phyloP scores from a whole-genome alignment of 768 basidiomycete species.

The Calvatia gigantea region DNA sequence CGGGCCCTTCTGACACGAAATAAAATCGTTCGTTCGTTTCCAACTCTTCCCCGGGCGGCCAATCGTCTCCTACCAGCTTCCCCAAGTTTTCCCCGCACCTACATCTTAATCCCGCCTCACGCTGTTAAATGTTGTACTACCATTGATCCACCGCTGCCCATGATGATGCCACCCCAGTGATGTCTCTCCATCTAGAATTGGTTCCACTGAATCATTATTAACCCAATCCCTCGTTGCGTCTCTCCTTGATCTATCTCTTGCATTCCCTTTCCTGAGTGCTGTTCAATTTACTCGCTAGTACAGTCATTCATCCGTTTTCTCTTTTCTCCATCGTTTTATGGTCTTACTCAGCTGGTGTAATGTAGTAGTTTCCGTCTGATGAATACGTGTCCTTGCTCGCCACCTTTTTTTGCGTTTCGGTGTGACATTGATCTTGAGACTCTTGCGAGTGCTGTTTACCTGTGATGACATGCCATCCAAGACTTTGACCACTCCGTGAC shows the following conservation, averaged over 20 bases:
- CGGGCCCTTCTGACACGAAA: no score
- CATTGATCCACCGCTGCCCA: conserved; percentile 8
- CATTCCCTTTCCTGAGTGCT: neutral
- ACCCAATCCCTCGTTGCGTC: neutral
- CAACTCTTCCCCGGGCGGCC: conserved; percentile 8
- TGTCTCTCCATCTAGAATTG: neutral
- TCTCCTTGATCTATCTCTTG: neutral
- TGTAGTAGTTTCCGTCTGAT: neutral
- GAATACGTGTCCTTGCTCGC: conserved; percentile 74
- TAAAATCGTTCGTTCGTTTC: no score
- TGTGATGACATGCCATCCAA: no score
- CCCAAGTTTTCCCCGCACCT: conserved; percentile 1
- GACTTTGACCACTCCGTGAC: no score
- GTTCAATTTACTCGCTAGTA: neutral
- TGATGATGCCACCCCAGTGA: conserved; percentile 2
- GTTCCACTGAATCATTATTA: conserved; percentile 5
- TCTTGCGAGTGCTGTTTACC: no score
- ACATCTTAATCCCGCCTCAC: neutral
- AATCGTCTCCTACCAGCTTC: neutral
- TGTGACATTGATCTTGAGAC: conserved; percentile 50
- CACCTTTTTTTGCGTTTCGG: conserved; percentile 56
- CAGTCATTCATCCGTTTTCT: conserved; percentile 4
- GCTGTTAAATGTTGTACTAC: conserved; percentile 11
- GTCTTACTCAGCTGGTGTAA: neutral
- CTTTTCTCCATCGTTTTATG: neutral